These are phyloP conservation scores for Dissophora ornata DNA, from an alignment of 192 early-diverging fungal species.

Conservation along the genomic window DNA sequence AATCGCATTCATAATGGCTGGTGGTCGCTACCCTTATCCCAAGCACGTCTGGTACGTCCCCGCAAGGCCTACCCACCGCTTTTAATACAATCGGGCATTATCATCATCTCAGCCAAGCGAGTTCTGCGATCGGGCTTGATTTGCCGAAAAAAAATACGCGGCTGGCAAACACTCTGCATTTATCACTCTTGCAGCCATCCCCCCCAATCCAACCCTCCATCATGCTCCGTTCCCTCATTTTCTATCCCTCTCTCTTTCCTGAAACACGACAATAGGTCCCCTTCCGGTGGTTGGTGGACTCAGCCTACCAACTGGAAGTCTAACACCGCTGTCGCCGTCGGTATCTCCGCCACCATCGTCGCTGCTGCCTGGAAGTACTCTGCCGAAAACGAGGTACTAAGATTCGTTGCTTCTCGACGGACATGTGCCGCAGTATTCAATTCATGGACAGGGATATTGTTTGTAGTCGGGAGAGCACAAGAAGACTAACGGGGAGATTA, in stretches of 20 bases:
- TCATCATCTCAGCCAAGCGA: not conserved
- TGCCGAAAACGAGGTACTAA: constrained; percentile 59
- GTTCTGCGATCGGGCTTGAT: no score
- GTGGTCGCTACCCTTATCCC: constrained; percentile 54
- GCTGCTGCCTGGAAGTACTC: constrained; percentile 68
- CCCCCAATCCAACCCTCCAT: no score
- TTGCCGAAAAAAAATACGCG: no score
- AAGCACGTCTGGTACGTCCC: constrained; percentile 55
- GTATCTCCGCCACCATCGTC: constrained; percentile 53
- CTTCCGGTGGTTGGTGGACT: constrained; percentile 72
- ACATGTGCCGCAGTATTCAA: no score
- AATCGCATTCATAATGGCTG: constrained; percentile 44
- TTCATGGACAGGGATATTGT: no score
- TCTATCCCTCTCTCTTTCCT: not conserved
- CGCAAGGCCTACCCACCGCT: not conserved
- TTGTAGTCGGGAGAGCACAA: no score
- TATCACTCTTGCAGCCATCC: no score
- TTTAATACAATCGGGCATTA: not conserved
- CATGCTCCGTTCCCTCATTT: no score
- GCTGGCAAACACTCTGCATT: no score
- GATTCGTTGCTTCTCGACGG: not conserved
- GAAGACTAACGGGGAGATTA: no score
- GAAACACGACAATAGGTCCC: constrained; percentile 20
- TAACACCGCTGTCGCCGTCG: constrained; percentile 54
- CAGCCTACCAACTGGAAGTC: constrained; percentile 69